Evolutionary conservation across 2,329 filamentous ascomycete species (phyloP).

Genomic region (Epichloe gansuensis): DNA sequence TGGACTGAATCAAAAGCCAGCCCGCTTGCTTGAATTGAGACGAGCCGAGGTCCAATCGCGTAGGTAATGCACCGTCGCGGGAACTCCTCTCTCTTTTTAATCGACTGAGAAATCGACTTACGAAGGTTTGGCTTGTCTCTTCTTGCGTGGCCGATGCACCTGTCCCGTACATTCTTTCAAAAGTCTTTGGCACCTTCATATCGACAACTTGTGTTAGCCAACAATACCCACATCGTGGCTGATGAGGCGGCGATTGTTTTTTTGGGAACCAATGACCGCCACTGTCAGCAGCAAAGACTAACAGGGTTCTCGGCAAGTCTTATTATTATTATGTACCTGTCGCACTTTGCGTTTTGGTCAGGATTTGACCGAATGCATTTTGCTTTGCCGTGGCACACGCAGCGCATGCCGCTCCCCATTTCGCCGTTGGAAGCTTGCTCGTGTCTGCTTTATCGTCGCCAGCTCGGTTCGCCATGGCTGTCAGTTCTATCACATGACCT

Average conservation of each 20-base stretch:
- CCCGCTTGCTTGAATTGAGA: not conserved
- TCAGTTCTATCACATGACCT: slow-evolving; percentile 5
- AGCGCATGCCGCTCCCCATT: slow-evolving; percentile 39
- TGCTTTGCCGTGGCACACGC: slow-evolving; percentile 35
- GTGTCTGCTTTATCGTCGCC: slow-evolving; percentile 8
- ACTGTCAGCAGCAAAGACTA: not conserved
- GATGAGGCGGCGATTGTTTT: not conserved
- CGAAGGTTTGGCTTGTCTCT: slow-evolving; percentile 38
- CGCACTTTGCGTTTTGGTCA: slow-evolving; percentile 28
- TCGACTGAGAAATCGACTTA: slow-evolving; percentile 21
- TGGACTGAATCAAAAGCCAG: not conserved
- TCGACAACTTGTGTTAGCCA: not conserved
- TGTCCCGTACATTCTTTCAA: slow-evolving; percentile 35
- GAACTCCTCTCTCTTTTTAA: not conserved
- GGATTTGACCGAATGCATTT: slow-evolving; percentile 34
- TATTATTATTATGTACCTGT: slow-evolving; percentile 24
- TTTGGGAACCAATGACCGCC: not conserved
- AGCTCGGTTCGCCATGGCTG: slow-evolving; percentile 2
- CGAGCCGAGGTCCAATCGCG: not conserved
- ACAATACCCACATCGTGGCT: not conserved
- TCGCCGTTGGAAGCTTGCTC: slow-evolving; percentile 24
- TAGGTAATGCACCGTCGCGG: not conserved
- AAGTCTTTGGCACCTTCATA: slow-evolving; percentile 32
- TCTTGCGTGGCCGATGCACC: slow-evolving; percentile 37
- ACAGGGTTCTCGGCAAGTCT: slow-evolving; percentile 4